Percentiles rank a stretch among this genome's conserved stretches.
phyloP scores from a whole-genome alignment of 257 asterid species.

The Solanum chiquidenum region DNA sequence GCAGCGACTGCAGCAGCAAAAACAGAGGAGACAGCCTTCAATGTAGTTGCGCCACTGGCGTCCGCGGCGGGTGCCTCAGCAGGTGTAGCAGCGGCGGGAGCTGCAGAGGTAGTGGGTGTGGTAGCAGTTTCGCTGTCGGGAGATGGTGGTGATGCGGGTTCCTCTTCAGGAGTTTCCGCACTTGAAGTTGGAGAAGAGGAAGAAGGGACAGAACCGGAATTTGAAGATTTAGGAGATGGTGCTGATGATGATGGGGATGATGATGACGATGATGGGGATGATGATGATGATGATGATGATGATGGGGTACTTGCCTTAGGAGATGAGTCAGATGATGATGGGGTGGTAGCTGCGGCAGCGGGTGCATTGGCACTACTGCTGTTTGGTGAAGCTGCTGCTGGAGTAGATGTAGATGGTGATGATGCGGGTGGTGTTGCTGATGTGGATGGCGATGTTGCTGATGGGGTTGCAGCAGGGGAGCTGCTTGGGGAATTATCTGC shows the following conservation, averaged over 20 bases:
- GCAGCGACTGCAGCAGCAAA: slow-evolving; percentile 29
- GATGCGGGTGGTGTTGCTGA: slow-evolving; percentile 23
- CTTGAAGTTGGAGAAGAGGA: neutral
- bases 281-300: neutral
- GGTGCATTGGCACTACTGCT: slow-evolving; percentile 9
- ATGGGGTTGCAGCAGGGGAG: slow-evolving; percentile 17
- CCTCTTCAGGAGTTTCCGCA: slow-evolving; percentile 20
- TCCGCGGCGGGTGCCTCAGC: slow-evolving; percentile 8
- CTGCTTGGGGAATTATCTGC: slow-evolving; percentile 41
- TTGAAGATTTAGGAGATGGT: slow-evolving; percentile 3
- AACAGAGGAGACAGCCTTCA: slow-evolving; percentile 31
- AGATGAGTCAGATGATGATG: slow-evolving; percentile 1
- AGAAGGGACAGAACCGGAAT: neutral
- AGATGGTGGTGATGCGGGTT: slow-evolving; percentile 32
- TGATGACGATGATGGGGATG: neutral
- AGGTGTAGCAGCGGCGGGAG: slow-evolving; percentile 11
- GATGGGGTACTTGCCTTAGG: neutral
- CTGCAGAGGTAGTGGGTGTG: neutral
- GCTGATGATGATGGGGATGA: slow-evolving; percentile 3
- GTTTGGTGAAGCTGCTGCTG: slow-evolving; percentile 11
- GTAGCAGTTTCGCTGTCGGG: slow-evolving; percentile 17
- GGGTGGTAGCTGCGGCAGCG: neutral
- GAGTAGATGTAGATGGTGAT: neutral
- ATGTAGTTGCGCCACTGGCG: slow-evolving; percentile 17
- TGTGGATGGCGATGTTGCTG: neutral